Base-by-base conservation (phyloP, 257 asterid species). In the Penstemon barbatus region DNA sequence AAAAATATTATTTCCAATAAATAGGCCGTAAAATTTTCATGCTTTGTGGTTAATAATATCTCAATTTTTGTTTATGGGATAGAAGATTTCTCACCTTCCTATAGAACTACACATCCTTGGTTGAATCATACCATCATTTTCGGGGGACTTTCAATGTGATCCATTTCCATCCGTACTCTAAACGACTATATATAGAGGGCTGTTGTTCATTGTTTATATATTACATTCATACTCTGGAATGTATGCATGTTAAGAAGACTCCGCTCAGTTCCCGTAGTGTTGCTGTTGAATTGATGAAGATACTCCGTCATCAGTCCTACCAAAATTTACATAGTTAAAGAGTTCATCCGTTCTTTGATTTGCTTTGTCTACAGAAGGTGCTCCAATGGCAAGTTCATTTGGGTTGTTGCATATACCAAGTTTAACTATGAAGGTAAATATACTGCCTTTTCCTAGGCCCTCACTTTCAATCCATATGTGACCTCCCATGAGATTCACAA, bases 401-500 rank as follows among this genome's bases (percentile, higher is more conserved):
- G 76, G 76, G 19, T 79, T 70, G 36, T 55, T 62, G 71, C 77
- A 75, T 8, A 63, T 53, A 12, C 83, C 85, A 7, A 88, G 89
- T 41, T 75, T 86, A 11, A 82, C 84, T 3, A 79, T 48, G 36
- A 88, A 79, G 3, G 86, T 77, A 10, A 83, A 76, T 2, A 85
- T 81, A 61, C 82, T 84, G 64, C 96, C 96, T 37, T 80, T 79
- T 10, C 89, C 90, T 19, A 61, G 36, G 7, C 96, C 92, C 6
- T 82, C 86, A 54, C 96, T 88, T 68, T 84, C 92, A 13, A 86
- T 71, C 92, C 89, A 84, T 15, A 88, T 75, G 51, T 78, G 75
- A 25, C 96, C 96, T 58, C 86, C 87, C 96, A 86, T 84, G 46
- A 86, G 87, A 72, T 74, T 80, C 52, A 83, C 80, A 68, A 85